Evolutionary conservation across 2,329 filamentous ascomycete genomes (phyloP).

Genomic region (Akanthomyces dipterigenus): DNA sequence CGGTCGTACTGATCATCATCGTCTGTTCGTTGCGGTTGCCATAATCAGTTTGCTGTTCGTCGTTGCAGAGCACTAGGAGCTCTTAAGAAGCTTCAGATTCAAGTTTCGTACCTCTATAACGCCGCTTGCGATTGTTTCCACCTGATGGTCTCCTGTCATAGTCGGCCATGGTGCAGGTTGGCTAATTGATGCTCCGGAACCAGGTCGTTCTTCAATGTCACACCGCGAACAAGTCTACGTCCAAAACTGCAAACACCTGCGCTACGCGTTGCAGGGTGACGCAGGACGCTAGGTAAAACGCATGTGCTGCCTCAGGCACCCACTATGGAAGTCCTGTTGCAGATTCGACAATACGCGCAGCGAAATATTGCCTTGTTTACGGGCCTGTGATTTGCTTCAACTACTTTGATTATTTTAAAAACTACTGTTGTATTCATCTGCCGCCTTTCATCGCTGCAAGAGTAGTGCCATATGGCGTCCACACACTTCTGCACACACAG

Average conservation of each 20-base stretch:
- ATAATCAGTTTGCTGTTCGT: background rate
- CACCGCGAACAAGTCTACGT: background rate
- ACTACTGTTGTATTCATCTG: no score
- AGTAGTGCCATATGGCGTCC: no score
- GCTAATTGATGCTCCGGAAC: constrained; percentile 1
- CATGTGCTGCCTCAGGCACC: constrained; percentile 15
- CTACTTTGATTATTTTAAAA: no score
- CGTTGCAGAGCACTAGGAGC: constrained; percentile 1
- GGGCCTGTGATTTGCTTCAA: no score
- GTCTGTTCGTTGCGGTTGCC: constrained; percentile 20
- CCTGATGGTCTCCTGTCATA: constrained; percentile 49
- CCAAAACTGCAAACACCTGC: constrained; percentile 9
- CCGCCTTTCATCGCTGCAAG: background rate
- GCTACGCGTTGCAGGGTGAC: background rate
- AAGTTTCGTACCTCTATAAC: constrained; percentile 63
- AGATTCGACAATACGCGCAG: background rate
- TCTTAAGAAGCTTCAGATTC: constrained; percentile 6
- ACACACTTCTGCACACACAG: background rate
- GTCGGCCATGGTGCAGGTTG: constrained; percentile 40
- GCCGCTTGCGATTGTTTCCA: constrained; percentile 64
- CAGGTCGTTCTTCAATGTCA: constrained; percentile 17
- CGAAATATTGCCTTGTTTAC: background rate
- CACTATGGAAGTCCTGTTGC: background rate
- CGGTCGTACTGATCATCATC: constrained; percentile 65
- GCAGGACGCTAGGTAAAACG: background rate